Percentiles rank a stretch among this genome's conserved stretches.
Conservation (phyloP, 768 basidiomycete species). For the Fibroporia radiculosa region DNA sequence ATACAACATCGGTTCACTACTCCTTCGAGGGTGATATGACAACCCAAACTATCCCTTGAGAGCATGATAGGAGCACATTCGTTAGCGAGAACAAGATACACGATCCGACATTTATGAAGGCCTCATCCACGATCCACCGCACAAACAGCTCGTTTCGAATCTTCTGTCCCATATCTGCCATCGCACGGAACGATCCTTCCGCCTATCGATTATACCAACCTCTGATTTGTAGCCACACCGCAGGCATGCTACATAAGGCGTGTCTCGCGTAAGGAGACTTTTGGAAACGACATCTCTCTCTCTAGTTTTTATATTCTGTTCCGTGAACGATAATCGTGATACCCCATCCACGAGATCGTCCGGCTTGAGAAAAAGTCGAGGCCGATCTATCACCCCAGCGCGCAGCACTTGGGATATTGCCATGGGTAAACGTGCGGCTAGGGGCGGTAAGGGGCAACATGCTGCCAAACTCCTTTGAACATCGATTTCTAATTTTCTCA, state of each 20-base stretch:
- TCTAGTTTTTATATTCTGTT: constrained; percentile 31
- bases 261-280: constrained; percentile 33
- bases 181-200: constrained; percentile 25
- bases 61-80: no score
- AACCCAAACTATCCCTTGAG: no score
- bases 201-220: constrained; percentile 21
- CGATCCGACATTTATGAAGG: no score
- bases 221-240: constrained; percentile 58
- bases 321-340: constrained; percentile 32
- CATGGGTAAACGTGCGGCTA: constrained; percentile 35
- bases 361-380: constrained; percentile 66
- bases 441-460: constrained; percentile 46
- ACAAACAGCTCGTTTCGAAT: constrained; percentile 57
- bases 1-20: no score
- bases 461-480: constrained; percentile 45
- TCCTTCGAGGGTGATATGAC: no score
- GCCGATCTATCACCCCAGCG: constrained; percentile 50
- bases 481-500: constrained; percentile 36
- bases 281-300: constrained; percentile 60
- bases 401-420: constrained; percentile 38
- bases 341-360: constrained; percentile 63
- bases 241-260: constrained; percentile 39
- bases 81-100: no score
- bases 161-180: constrained; percentile 62
- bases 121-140: constrained; percentile 56